Evolutionary conservation across 768 basidiomycete genomes (phyloP).

Genomic region (Termitomyces sp.): DNA sequence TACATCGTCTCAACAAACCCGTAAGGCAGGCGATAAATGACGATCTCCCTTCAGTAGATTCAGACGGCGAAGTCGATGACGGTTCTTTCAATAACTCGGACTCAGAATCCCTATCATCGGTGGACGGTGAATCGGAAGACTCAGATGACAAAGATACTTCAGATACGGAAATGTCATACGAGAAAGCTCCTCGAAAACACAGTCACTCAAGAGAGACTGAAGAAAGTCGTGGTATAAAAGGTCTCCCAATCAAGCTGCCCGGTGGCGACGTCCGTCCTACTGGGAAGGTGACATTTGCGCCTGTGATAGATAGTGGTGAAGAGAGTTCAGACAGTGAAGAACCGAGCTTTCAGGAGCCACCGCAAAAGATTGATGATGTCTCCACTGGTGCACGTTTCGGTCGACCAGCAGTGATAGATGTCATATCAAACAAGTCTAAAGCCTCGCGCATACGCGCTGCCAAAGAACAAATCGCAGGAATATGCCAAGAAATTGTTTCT

Average conservation of each 20-base stretch:
- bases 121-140: constrained; percentile 16
- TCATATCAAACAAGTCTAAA: constrained; percentile 63
- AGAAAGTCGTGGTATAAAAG: constrained; percentile 45
- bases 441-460: constrained; percentile 66
- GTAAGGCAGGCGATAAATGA: constrained; percentile 32
- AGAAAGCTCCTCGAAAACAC: constrained; percentile 51
- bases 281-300: constrained; percentile 23
- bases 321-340: constrained; percentile 25
- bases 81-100: constrained; percentile 19
- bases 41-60: constrained; percentile 65
- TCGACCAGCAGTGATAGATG: constrained; percentile 69
- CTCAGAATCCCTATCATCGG: constrained; percentile 26
- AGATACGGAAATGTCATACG: constrained; percentile 74
- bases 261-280: constrained; percentile 71
- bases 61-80: constrained; percentile 53
- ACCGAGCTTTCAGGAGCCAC: constrained; percentile 22
- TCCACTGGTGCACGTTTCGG: constrained; percentile 86
- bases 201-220: constrained; percentile 40
- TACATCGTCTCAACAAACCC: constrained; percentile 65
- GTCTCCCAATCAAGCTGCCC: constrained; percentile 83
- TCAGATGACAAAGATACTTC: constrained; percentile 33
- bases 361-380: constrained; percentile 54
- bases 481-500: constrained; percentile 90
- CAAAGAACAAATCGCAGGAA: constrained; percentile 89
- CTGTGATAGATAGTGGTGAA: constrained; percentile 9